Evolutionary conservation across 352 stramenopile genomes (phyloP).

Genomic region (Phytophthora capsici): DNA sequence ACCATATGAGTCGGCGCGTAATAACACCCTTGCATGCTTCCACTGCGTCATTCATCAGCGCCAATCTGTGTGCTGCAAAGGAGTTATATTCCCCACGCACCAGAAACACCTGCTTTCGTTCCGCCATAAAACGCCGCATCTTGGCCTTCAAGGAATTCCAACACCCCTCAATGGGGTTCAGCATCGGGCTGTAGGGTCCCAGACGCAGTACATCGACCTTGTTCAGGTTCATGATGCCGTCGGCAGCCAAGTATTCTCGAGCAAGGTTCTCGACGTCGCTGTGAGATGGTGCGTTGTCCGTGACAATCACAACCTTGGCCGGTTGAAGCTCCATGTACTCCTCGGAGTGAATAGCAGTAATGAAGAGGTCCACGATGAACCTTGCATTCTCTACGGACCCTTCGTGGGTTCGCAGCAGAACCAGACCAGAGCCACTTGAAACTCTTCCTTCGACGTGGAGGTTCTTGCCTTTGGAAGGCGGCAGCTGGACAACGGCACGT

Average conservation of each 20-base stretch:
- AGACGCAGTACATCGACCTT: slow-evolving; percentile 10
- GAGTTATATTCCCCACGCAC: too few species aligned
- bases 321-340: slow-evolving; percentile 25
- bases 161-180: slow-evolving; percentile 33
- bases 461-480: slow-evolving; percentile 25
- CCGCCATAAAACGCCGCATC: slow-evolving; percentile 1
- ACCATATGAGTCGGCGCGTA: too few species aligned
- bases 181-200: slow-evolving; percentile 26
- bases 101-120: too few species aligned
- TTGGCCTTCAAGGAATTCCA: slow-evolving; percentile 26
- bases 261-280: slow-evolving; percentile 8
- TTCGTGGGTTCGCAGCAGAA: slow-evolving; percentile 30
- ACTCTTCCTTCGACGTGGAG: slow-evolving; percentile 21
- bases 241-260: neutral
- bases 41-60: too few species aligned
- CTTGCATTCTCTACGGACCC: slow-evolving; percentile 25
- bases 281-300: slow-evolving; percentile 26
- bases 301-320: slow-evolving; percentile 28
- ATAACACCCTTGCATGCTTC: too few species aligned
- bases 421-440: slow-evolving; percentile 1
- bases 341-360: slow-evolving; percentile 2
- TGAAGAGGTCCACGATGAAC: slow-evolving; percentile 34
- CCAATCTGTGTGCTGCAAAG: too few species aligned
- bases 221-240: slow-evolving; percentile 26
- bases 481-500: slow-evolving; percentile 7